These are phyloP conservation scores for Saprolegnia parasitica DNA, from an alignment of 352 stramenopile species.

Conservation along the genomic window DNA sequence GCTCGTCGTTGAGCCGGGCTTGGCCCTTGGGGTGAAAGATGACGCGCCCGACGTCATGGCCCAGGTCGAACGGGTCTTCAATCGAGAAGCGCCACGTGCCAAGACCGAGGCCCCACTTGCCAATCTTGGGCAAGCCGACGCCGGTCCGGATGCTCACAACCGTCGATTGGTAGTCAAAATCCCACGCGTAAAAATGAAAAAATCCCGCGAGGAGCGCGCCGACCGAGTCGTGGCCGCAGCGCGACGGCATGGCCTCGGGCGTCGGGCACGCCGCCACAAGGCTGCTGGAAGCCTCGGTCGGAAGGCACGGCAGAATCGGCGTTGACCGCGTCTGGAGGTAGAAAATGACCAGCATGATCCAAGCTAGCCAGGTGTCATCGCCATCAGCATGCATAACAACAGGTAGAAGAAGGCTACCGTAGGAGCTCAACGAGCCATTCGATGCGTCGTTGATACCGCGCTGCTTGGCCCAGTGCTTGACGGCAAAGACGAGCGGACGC, in stretches of 20 bases:
- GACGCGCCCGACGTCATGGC: conserved; percentile 69
- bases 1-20: conserved; percentile 26
- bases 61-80: conserved; percentile 82
- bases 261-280: not conserved
- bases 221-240: conserved; percentile 72
- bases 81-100: conserved; percentile 74
- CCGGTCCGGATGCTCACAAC: conserved; percentile 91
- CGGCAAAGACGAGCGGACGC: conserved; percentile 90
- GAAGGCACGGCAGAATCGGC: conserved; percentile 35
- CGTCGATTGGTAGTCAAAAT: conserved; percentile 93
- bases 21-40: conserved; percentile 71
- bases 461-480: conserved; percentile 98
- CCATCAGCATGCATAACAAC: no score
- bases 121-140: conserved; percentile 51
- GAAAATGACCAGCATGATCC: conserved; percentile 96
- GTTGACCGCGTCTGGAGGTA: conserved; percentile 88
- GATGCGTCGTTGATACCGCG: conserved; percentile 96
- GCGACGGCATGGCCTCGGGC: not conserved
- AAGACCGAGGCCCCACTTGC: conserved; percentile 60
- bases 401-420: conserved; percentile 64
- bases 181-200: conserved; percentile 94
- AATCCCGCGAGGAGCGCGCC: conserved; percentile 92
- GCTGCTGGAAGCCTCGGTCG: not conserved
- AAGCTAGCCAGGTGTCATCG: no score
- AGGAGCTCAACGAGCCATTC: conserved; percentile 95